These are phyloP conservation scores for Penicillium ochrochloron DNA, from an alignment of 495 filamentous ascomycete genomes.

Conservation along the genomic window DNA sequence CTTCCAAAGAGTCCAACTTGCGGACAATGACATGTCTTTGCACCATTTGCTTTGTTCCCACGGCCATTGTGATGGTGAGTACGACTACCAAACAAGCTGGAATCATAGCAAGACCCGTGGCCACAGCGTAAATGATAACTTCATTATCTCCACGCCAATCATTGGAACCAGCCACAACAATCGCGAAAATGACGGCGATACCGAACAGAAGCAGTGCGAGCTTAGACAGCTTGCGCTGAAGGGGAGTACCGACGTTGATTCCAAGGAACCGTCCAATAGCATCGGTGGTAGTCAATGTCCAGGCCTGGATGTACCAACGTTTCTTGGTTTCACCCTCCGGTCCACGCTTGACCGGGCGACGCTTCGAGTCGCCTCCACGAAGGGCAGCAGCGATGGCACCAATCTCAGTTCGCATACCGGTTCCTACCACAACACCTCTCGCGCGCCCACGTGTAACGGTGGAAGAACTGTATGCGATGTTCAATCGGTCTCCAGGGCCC, in stretches of 20 bases:
- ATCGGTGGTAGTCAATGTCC: constrained; percentile 66
- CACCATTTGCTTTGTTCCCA: constrained; percentile 75
- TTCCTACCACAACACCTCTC: constrained; percentile 70
- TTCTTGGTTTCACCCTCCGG: constrained; percentile 61
- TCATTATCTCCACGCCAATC: constrained; percentile 62
- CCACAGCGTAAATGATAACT: constrained; percentile 73
- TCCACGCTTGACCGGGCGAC: constrained; percentile 61
- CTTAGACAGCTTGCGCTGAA: constrained; percentile 71
- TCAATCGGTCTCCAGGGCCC: constrained; percentile 69
- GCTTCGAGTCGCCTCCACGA: constrained; percentile 48
- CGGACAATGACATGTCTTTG: constrained; percentile 70
- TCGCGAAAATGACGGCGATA: constrained; percentile 69
- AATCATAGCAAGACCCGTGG: constrained; percentile 71
- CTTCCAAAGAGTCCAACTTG: constrained; percentile 68
- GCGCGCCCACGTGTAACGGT: constrained; percentile 74
- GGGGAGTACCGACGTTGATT: constrained; percentile 69
- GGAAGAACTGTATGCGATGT: constrained; percentile 73
- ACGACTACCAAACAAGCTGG: constrained; percentile 78
- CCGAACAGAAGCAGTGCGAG: constrained; percentile 71
- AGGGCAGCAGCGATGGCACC: constrained; percentile 71
- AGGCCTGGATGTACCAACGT: constrained; percentile 71
- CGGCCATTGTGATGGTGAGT: constrained; percentile 75
- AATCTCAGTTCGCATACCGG: constrained; percentile 73
- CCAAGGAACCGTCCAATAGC: constrained; percentile 72
- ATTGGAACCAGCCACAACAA: constrained; percentile 68